Evolutionary conservation across 805 yeast genomes (phyloP), one percentile per base, ranked within the genome.

Genomic region (Lipomyces starkeyi): DNA sequence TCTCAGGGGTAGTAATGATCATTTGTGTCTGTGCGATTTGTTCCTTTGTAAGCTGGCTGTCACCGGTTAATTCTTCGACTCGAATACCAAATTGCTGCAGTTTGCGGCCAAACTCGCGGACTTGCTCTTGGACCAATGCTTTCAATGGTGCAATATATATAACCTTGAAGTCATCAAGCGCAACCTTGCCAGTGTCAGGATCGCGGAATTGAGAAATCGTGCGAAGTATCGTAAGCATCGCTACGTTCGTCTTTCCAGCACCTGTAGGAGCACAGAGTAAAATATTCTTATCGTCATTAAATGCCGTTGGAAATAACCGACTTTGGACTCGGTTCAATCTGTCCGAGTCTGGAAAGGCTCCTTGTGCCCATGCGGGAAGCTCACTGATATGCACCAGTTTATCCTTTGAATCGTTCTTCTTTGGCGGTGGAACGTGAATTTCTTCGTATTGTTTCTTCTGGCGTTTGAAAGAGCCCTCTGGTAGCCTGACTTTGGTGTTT

Each of bases 381-480:
- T 83, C 84, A 1, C 85, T 62, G 1, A 91, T 86, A 2, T 86
- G 79, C 2, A 91, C 87, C 11, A 90, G 77, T 20, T 79, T 74
- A 61, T 85, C 77, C 20, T 81, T 65, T 27, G 73, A 66, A 25
- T 70, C 73, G 17, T 62, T 66, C 14, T 77, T 79, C 2, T 87
- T 83, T 0, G 97, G 97, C 0, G 97, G 88, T 0, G 99, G 99
- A n/a, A 95, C 86, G 70, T 88, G 93, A 49, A 93, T 91, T 73
- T 92, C 96, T 75, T 94, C 98, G 79, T 94, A 94, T 4, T 85
- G 80, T 67, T 86, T 87, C 71, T 88, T 88, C 13, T 86, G 85
- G 67, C 90, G 86, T 74, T 91, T 92, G 76, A 86, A 90, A 0
- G 98, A 90, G 2, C 97, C 97, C 66, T 84, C 84, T 0, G 99